Conservation (phyloP, 1,139 yeast species). For the Arxiozyma telluris region DNA sequence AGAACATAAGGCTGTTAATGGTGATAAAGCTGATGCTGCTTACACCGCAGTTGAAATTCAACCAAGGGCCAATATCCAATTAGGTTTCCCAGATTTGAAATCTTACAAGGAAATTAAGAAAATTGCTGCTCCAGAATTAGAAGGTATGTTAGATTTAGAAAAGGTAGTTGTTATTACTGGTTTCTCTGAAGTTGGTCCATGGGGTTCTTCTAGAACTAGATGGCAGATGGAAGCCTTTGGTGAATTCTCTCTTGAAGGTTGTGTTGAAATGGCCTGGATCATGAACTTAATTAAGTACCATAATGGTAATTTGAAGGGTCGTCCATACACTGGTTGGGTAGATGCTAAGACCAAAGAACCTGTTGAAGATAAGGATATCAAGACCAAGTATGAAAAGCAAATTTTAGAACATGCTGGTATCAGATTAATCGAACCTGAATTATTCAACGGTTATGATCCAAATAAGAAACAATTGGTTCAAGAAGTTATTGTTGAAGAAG, state of each 20-base stretch:
- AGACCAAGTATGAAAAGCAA: conserved; percentile 79
- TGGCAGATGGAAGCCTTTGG: conserved; percentile 99
- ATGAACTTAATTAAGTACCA: conserved; percentile 96
- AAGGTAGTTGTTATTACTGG: conserved; percentile 92
- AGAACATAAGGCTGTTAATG: conserved; percentile 87
- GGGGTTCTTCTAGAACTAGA: conserved; percentile 98
- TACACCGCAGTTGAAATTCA: conserved; percentile 53
- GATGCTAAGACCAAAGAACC: conserved; percentile 90
- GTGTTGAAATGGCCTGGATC: conserved; percentile 99
- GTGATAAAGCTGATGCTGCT: conserved; percentile 82
- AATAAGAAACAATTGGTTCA: conserved; percentile 85
- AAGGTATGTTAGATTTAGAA: conserved; percentile 88
- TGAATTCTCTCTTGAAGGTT: conserved; percentile 94
- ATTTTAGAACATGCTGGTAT: conserved; percentile 93
- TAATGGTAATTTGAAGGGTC: conserved; percentile 86
- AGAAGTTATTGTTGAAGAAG: conserved; percentile 93
- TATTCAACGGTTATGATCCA: conserved; percentile 91
- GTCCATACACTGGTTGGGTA: conserved; percentile 89
- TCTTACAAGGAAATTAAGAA: conserved; percentile 64
- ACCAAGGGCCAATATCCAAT: conserved; percentile 92
- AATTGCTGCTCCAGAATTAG: conserved; percentile 61
- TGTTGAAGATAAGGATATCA: conserved; percentile 89
- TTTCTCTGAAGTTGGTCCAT: conserved; percentile 96
- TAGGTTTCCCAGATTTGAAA: conserved; percentile 85
- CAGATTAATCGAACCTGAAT: conserved; percentile 90